phyloP scores from a whole-genome alignment of 208 protist genomes.

The Trypanosomatidae sp. region DNA sequence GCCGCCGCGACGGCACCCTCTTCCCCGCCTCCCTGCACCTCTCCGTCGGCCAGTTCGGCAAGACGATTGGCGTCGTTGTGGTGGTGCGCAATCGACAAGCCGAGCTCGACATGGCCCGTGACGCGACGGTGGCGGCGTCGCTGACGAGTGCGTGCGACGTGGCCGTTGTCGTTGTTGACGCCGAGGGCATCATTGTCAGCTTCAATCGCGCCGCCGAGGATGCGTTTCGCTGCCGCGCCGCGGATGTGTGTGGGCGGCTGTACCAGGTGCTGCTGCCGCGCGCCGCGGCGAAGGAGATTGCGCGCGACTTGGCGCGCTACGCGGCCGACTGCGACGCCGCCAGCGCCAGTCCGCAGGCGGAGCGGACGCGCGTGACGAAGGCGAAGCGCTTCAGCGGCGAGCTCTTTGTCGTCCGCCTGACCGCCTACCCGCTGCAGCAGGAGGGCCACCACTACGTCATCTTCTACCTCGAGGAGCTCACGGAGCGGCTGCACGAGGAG shows the following conservation, averaged over 20 bases:
- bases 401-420: not conserved
- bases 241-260: not conserved
- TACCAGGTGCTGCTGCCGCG: not conserved
- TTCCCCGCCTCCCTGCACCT: not conserved
- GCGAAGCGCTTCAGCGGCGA: not conserved
- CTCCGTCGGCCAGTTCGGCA: not conserved
- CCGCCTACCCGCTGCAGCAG: not conserved
- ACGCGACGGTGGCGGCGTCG: not conserved
- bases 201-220: not conserved
- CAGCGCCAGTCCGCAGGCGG: not conserved
- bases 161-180: not conserved
- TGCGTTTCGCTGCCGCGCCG: not conserved
- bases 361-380: not conserved
- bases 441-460: not conserved
- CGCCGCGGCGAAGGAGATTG: not conserved
- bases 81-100: not conserved
- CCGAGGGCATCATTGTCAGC: not conserved
- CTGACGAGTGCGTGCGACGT: not conserved
- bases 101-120: not conserved
- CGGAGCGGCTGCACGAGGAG: not conserved
- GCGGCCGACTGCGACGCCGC: not conserved
- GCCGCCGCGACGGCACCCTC: constrained; percentile 1
- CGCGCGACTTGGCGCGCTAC: not conserved
- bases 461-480: not conserved
- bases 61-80: not conserved